Evolutionary conservation across 768 basidiomycete species (phyloP).

Genomic region (Calocybe gangraenosa): DNA sequence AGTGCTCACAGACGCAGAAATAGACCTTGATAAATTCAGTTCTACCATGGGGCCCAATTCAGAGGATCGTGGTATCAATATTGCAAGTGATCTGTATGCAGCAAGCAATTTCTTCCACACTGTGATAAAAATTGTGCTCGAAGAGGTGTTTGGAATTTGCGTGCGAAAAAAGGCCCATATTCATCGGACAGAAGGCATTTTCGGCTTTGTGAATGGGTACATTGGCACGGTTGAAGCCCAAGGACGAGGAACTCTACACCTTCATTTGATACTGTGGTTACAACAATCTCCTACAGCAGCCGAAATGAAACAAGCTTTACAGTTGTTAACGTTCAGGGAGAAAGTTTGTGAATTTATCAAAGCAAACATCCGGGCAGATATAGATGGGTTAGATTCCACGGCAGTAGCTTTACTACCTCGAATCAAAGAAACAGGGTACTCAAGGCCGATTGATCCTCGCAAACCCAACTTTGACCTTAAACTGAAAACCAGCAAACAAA

Average conservation of each 20-base stretch:
- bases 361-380: constrained; percentile 26
- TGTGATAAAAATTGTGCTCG: constrained; percentile 25
- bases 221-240: constrained; percentile 37
- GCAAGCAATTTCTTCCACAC: constrained; percentile 38
- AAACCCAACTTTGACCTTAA: constrained; percentile 7
- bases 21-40: constrained; percentile 37
- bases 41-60: constrained; percentile 20
- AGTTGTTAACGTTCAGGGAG: constrained; percentile 21
- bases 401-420: constrained; percentile 14
- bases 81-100: constrained; percentile 36
- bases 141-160: constrained; percentile 28
- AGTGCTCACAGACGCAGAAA: constrained; percentile 35
- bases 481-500: constrained; percentile 13
- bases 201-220: constrained; percentile 28
- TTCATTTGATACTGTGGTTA: constrained; percentile 37
- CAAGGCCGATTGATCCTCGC: constrained; percentile 30
- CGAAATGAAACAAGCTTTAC: constrained; percentile 18
- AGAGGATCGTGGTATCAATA: constrained; percentile 16
- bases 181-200: constrained; percentile 22
- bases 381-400: constrained; percentile 13
- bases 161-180: constrained; percentile 6
- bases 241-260: constrained; percentile 35
- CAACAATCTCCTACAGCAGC: constrained; percentile 21
- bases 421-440: constrained; percentile 24
- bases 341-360: constrained; percentile 25